phyloP scores from a whole-genome alignment of 352 stramenopile species.

The Globisporangium spinosum region DNA sequence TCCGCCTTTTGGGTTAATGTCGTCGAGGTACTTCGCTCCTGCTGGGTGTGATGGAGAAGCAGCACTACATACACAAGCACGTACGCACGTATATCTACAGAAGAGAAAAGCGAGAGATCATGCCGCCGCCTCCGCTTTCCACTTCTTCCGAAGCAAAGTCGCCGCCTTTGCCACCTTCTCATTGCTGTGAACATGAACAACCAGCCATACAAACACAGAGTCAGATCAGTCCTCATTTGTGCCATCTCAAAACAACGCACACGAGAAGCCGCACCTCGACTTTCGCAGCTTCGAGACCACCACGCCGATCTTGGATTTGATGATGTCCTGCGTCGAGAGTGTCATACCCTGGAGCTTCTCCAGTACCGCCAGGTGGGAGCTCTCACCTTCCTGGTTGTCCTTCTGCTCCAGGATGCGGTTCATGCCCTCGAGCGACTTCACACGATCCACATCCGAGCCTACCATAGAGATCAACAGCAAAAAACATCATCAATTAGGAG shows the following conservation, averaged over 20 bases:
- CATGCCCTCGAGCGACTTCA: slow-evolving; percentile 51
- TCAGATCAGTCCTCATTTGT: slow-evolving; percentile 8
- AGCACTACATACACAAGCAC: neutral
- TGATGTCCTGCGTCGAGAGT: slow-evolving; percentile 69
- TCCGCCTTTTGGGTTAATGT: neutral
- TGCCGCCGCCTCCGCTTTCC: slow-evolving; percentile 55
- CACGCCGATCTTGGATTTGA: slow-evolving; percentile 75
- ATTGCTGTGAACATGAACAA: slow-evolving; percentile 55
- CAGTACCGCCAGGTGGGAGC: slow-evolving; percentile 38
- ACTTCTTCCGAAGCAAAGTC: slow-evolving; percentile 71
- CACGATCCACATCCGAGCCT: slow-evolving; percentile 24
- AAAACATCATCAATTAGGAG: neutral
- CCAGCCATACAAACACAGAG: slow-evolving; percentile 32
- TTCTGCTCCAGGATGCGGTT: slow-evolving; percentile 51
- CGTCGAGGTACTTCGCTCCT: neutral
- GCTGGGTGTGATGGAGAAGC: neutral
- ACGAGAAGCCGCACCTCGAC: slow-evolving; percentile 36
- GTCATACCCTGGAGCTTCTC: slow-evolving; percentile 62
- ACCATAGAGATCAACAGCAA: neutral
- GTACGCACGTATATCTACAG: slow-evolving; percentile 4
- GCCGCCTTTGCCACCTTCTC: slow-evolving; percentile 55
- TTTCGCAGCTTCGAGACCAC: slow-evolving; percentile 76
- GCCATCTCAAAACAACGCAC: neutral
- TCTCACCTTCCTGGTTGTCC: slow-evolving; percentile 30
- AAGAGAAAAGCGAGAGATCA: slow-evolving; percentile 7